Evolutionary conservation across 1,284 basidiomycete species (phyloP), one percentile per base, ranked within the genome.

Genomic region (Cerioporus squamosus): DNA sequence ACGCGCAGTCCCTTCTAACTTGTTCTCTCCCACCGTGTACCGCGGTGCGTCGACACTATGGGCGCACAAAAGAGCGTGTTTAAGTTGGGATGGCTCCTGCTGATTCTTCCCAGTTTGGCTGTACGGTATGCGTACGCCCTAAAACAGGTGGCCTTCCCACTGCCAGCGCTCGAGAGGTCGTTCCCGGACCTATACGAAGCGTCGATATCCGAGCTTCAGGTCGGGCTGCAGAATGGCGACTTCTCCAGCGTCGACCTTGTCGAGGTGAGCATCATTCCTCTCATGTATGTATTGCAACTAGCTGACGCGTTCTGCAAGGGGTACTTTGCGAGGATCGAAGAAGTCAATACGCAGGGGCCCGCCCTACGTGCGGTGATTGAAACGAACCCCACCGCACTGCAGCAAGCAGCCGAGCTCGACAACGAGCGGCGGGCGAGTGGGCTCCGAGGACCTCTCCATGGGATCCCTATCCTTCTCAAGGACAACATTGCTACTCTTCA

Each of bases 401-500:
- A 67, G 18, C 77, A 85, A 68, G 86, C 86, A 14, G 77, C 75
- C 0, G 73, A 66, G 2, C 70, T 88, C 9, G 90, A 91, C 57
- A 59, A 61, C 1, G 88, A 90, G 64, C 75, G 88, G 8, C 72
- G 72, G 31, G 36, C 57, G 2, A 75, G 68, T 2, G 83, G 84
- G 0, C 72, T 77, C 6, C 76, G 86, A 15, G 78, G 86, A 23
- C 69, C 72, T 0, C 70, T 91, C 38, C 88, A 91, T 65, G 89
- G 89, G 0, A 89, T 91, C 26, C 90, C 90, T 0, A 77, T 91
- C 39, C 72, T 91, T 4, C 62, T 91, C 48, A 91, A 91, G 72
- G 88, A 89, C 68, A 89, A 88, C 65, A 88, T 88, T 33, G 86
- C 80, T 0, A 79, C 79, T 0, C 51, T 72, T 23, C 60, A 70